Conservation (phyloP, 78 protist genomes). For the Diacronema lutheri region DNA sequence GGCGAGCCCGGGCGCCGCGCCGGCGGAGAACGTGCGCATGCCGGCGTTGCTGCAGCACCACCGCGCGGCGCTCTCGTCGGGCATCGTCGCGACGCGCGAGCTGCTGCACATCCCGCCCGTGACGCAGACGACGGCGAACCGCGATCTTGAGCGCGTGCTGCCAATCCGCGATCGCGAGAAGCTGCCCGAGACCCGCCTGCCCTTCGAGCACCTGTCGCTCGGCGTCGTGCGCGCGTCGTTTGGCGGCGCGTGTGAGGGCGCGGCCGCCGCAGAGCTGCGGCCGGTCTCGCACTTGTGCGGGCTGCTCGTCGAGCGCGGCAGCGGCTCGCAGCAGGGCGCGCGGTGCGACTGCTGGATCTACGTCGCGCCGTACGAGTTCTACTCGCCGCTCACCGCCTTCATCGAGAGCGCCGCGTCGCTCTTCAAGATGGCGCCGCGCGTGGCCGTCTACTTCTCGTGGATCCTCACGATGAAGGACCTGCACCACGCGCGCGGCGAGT, state of each 20-base stretch:
- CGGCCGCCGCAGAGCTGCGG: background rate
- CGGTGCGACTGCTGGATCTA: constrained; percentile 16
- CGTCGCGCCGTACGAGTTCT: constrained; percentile 30
- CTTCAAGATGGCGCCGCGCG: constrained; percentile 8
- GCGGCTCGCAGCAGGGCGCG: too few relatives aligned
- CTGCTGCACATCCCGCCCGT: too few relatives aligned
- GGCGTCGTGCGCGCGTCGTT: constrained; percentile 2
- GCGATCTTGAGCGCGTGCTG: background rate
- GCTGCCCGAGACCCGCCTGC: constrained; percentile 25
- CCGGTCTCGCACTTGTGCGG: background rate
- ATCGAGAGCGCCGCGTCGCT: background rate
- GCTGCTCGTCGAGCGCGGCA: background rate
- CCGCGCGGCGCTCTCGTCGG: background rate
- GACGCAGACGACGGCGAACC: too few relatives aligned
- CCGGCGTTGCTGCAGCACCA: background rate
- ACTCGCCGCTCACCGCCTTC: background rate
- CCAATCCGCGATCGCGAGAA: background rate
- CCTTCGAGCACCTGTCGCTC: constrained; percentile 21
- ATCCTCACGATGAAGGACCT: background rate
- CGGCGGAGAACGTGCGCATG: background rate
- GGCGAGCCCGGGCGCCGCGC: background rate
- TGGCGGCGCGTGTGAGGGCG: background rate
- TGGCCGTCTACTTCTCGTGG: background rate
- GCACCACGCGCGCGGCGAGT: background rate
- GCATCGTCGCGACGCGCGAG: too few relatives aligned